phyloP scores from a whole-genome alignment of 208 protist genomes.

The Angomonas ambiguus region DNA sequence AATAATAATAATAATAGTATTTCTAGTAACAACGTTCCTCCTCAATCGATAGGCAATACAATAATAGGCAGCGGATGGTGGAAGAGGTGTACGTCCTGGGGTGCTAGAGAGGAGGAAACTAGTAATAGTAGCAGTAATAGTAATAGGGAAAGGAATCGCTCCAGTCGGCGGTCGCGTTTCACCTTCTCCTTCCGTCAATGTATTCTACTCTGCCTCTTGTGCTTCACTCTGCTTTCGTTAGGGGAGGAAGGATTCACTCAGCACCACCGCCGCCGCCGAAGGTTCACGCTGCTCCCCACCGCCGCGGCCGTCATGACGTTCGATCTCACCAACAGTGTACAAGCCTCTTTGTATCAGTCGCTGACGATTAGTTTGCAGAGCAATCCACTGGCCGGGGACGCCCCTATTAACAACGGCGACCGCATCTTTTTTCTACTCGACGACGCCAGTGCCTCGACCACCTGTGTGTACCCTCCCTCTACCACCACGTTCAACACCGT shows the following conservation, averaged over 20 bases:
- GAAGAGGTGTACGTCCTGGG: no score
- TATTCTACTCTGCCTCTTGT: no score
- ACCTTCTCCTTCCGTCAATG: no score
- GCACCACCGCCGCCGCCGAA: neutral
- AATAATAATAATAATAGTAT: no score
- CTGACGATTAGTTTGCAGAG: conserved; percentile 52
- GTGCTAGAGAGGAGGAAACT: no score
- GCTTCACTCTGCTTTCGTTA: neutral
- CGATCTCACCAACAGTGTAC: conserved; percentile 46
- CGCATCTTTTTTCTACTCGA: conserved; percentile 54
- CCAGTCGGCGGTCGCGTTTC: no score
- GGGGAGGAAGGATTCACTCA: neutral
- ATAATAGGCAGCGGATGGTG: no score
- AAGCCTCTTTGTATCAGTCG: conserved; percentile 80
- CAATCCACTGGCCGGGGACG: conserved; percentile 49
- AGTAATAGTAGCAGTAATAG: no score
- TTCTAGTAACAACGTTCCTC: no score
- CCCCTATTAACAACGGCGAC: conserved; percentile 51
- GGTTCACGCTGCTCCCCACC: neutral
- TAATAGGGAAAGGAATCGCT: no score
- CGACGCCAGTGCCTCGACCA: conserved; percentile 1
- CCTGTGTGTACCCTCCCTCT: conserved; percentile 14
- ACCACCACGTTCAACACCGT: conserved; percentile 9
- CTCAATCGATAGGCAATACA: no score
- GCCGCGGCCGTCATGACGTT: conserved; percentile 59